phyloP scores from a whole-genome alignment of 345 rosid species.

The Raphanus sativus region DNA sequence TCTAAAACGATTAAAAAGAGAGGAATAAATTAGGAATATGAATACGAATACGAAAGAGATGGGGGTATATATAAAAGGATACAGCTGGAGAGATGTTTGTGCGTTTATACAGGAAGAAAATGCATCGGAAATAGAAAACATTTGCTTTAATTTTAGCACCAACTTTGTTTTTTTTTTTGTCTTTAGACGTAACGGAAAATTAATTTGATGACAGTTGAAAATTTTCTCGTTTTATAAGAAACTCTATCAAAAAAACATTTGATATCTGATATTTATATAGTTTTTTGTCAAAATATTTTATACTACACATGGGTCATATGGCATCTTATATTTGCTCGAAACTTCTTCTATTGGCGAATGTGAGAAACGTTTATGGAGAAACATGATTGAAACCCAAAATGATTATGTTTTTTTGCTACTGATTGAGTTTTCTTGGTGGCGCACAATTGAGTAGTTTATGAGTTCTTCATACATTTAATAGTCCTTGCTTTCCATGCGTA shows the following conservation, averaged over 20 bases:
- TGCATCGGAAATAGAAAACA: not conserved
- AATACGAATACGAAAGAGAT: constrained; percentile 23
- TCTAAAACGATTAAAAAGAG: constrained; percentile 13
- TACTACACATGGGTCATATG: not conserved
- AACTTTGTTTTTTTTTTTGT: not conserved
- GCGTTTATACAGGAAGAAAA: not conserved
- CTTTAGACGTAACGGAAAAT: not conserved
- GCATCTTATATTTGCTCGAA: not conserved
- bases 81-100: constrained; percentile 31
- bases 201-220: not conserved
- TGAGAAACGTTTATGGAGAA: not conserved
- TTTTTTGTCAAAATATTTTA: not conserved
- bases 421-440: not conserved
- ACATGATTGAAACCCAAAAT: not conserved
- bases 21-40: not conserved
- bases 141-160: not conserved
- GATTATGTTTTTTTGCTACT: not conserved
- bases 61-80: not conserved
- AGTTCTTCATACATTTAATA: not conserved
- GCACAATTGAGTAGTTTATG: not conserved
- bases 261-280: not conserved
- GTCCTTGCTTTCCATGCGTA: not conserved
- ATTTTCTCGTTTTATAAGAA: not conserved
- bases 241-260: not conserved
- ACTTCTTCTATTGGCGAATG: not conserved